phyloP scores from a whole-genome alignment of 768 basidiomycete species.

The Leccinum ochraceum region DNA sequence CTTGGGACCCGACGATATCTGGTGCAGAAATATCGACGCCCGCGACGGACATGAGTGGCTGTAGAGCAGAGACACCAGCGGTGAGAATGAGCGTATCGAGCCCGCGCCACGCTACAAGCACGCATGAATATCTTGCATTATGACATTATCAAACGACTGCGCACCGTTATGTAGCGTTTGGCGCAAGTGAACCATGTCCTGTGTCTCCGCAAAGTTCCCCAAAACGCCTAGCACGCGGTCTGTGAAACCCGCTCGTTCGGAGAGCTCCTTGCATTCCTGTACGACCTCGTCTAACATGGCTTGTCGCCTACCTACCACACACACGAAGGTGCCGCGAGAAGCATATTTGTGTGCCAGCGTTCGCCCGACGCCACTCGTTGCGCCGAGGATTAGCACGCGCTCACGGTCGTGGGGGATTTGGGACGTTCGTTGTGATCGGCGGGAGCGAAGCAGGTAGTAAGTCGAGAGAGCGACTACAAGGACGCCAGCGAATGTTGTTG shows the following conservation, averaged over 20 bases:
- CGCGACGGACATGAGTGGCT: constrained; percentile 71
- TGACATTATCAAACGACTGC: background rate
- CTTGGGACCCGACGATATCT: constrained; percentile 37
- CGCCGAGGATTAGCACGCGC: constrained; percentile 80
- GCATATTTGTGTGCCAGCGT: constrained; percentile 72
- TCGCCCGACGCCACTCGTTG: constrained; percentile 80
- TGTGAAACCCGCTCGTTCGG: constrained; percentile 18
- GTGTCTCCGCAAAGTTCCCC: constrained; percentile 65
- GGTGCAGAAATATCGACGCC: constrained; percentile 44
- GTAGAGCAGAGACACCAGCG: constrained; percentile 83
- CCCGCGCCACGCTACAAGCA: constrained; percentile 67
- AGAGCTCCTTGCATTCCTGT: constrained; percentile 51
- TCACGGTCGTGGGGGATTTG: constrained; percentile 51
- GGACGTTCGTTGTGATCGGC: constrained; percentile 30
- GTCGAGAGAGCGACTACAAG: constrained; percentile 18
- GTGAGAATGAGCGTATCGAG: constrained; percentile 81
- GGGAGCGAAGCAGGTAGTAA: constrained; percentile 19
- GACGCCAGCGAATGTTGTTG: constrained; percentile 8
- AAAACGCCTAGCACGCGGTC: constrained; percentile 47
- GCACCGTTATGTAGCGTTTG: constrained; percentile 54
- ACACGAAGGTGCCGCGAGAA: constrained; percentile 70
- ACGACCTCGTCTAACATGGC: constrained; percentile 57
- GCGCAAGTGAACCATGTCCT: constrained; percentile 67
- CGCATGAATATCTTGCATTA: constrained; percentile 1
- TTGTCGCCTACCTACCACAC: constrained; percentile 68